phyloP scores from a whole-genome alignment of 225 moss, liverwort and hornwort species.

The Straminergon stramineum region DNA sequence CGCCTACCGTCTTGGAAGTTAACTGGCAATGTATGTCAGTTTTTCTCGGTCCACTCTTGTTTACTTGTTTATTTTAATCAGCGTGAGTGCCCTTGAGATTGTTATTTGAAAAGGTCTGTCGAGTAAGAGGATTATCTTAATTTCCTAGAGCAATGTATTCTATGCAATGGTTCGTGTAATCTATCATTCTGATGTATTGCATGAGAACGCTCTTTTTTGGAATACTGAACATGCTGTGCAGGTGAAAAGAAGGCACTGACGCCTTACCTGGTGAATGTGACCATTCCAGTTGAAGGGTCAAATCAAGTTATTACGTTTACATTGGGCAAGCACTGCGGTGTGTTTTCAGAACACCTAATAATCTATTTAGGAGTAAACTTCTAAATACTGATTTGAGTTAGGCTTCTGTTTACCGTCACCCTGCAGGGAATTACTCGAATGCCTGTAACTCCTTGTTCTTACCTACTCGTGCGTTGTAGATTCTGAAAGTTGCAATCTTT shows the following conservation, averaged over 20 bases:
- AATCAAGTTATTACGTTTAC: conserved; percentile 59
- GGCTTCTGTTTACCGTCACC: background rate
- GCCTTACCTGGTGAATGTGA: conserved; percentile 47
- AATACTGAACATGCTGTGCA: conserved; percentile 16
- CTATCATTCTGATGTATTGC: background rate
- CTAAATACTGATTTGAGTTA: background rate
- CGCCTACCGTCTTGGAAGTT: conserved; percentile 67
- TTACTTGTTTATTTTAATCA: background rate
- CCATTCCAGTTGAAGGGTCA: conserved; percentile 57
- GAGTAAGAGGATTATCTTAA: background rate
- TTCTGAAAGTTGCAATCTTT: background rate
- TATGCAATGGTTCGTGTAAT: background rate
- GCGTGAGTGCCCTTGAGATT: background rate
- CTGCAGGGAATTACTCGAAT: background rate
- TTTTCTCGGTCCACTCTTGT: background rate
- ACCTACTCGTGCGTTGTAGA: background rate
- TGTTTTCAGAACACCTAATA: background rate
- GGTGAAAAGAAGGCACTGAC: conserved; percentile 45
- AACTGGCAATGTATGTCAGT: conserved; percentile 66
- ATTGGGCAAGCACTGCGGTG: conserved; percentile 84
- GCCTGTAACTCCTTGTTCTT: background rate
- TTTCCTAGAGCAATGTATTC: background rate
- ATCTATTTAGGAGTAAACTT: background rate
- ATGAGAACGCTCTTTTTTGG: background rate
- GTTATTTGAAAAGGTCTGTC: background rate